Conservation (phyloP, 2,329 filamentous ascomycete species). For the Apiospora rasikravindrae region DNA sequence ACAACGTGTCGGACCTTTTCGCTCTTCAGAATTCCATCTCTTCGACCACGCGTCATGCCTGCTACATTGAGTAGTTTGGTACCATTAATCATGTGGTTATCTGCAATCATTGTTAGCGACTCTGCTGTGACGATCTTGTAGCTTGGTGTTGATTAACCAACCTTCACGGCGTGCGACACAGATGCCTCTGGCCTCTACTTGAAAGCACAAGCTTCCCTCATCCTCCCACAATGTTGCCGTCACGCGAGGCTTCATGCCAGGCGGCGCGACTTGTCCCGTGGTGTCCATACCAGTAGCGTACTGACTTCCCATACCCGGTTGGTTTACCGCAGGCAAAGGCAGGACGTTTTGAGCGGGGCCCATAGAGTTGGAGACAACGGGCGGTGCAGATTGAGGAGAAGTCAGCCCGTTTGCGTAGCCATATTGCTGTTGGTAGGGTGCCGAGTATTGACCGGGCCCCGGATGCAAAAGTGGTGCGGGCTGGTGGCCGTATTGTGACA, state of each 20-base stretch:
- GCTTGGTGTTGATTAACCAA: constrained; percentile 42
- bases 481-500: constrained; percentile 80
- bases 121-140: constrained; percentile 27
- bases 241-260: constrained; percentile 94
- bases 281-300: constrained; percentile 68
- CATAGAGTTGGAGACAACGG: constrained; percentile 74
- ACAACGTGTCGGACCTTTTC: constrained; percentile 97
- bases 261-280: constrained; percentile 90
- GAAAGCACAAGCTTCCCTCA: constrained; percentile 95
- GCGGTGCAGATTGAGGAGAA: constrained; percentile 74
- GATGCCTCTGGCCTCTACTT: constrained; percentile 94
- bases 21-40: constrained; percentile 96
- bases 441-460: constrained; percentile 70
- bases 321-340: constrained; percentile 68
- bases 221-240: constrained; percentile 98
- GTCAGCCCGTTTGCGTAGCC: constrained; percentile 78
- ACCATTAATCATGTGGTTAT: constrained; percentile 95
- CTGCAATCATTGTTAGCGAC: not conserved
- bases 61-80: constrained; percentile 97
- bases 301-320: constrained; percentile 57
- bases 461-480: constrained; percentile 79
- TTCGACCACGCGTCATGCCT: constrained; percentile 93
- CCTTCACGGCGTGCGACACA: constrained; percentile 94
- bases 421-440: constrained; percentile 71
- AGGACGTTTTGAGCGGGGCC: constrained; percentile 66